Percentiles rank a stretch among this genome's conserved stretches.
These are phyloP conservation scores for Colletotrichum musicola DNA, from an alignment of 2,329 filamentous ascomycete genomes.

Conservation along the genomic window DNA sequence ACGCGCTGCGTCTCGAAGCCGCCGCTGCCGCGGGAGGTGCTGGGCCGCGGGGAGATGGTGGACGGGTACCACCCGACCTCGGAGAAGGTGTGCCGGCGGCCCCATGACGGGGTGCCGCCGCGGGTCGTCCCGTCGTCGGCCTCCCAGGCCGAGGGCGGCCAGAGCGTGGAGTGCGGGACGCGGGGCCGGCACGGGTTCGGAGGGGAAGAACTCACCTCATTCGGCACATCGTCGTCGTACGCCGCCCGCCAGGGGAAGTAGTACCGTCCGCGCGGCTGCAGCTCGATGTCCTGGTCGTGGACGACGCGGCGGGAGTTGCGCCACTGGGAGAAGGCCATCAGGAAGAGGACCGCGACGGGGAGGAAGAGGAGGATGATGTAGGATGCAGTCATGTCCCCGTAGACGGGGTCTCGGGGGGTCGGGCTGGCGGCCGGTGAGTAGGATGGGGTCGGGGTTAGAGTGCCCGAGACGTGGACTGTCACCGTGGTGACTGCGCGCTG, in stretches of 20 bases:
- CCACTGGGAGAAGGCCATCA: constrained; percentile 14
- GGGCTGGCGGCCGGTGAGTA: not conserved
- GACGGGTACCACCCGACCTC: constrained; percentile 7
- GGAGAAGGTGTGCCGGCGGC: constrained; percentile 24
- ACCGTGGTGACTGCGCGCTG: not conserved
- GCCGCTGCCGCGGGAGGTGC: not conserved
- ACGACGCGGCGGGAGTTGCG: constrained; percentile 15
- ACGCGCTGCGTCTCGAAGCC: not conserved
- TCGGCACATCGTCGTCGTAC: constrained; percentile 24
- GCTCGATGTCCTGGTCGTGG: constrained; percentile 30
- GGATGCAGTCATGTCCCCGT: constrained; percentile 27
- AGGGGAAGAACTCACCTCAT: constrained; percentile 28
- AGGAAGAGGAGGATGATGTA: constrained; percentile 33
- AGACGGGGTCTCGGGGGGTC: not conserved
- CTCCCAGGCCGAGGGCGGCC: constrained; percentile 6
- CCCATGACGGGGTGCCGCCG: constrained; percentile 4
- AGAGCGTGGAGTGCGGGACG: constrained; percentile 1
- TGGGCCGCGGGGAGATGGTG: not conserved
- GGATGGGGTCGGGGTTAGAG: not conserved
- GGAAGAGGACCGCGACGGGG: constrained; percentile 25
- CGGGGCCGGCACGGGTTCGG: not conserved
- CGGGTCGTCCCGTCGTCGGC: not conserved
- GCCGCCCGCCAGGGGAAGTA: constrained; percentile 40
- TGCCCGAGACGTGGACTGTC: not conserved
- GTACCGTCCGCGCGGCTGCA: constrained; percentile 19